Evolutionary conservation across 441 rosid genomes (phyloP).

Genomic region (Melastoma candidum): DNA sequence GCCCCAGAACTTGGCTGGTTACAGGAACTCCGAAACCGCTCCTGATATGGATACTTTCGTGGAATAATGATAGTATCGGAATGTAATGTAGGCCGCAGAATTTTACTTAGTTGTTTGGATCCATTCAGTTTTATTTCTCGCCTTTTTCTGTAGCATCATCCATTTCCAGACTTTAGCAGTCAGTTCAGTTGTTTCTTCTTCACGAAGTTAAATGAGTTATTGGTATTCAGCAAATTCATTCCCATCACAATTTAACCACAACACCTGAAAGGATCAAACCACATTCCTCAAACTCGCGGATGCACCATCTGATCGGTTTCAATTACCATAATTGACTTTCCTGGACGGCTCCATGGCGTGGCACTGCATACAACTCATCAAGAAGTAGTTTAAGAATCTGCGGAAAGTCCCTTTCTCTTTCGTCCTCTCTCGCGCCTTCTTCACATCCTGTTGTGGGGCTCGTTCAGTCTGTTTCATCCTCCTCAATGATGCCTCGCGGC

Average conservation of each 20-base stretch:
- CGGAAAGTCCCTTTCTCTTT: conserved; percentile 25
- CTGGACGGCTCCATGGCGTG: conserved; percentile 75
- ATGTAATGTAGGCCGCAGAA: conserved; percentile 17
- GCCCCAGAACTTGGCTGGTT: conserved; percentile 23
- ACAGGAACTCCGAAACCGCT: conserved; percentile 43
- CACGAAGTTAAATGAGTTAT: too few relatives aligned
- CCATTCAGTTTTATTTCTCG: background rate
- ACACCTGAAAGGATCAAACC: too few relatives aligned
- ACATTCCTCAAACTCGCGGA: too few relatives aligned
- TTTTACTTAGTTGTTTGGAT: background rate
- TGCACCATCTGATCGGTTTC: background rate
- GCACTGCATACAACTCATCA: conserved; percentile 57
- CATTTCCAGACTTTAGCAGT: conserved; percentile 7
- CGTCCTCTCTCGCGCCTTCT: conserved; percentile 11
- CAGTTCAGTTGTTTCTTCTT: background rate
- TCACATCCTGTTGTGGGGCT: conserved; percentile 15
- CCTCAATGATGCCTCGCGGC: conserved; percentile 39
- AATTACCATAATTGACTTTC: conserved; percentile 11
- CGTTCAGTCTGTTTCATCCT: conserved; percentile 17
- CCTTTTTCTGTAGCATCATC: background rate
- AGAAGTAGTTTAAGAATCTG: conserved; percentile 39
- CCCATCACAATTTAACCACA: too few relatives aligned
- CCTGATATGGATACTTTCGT: conserved; percentile 73
- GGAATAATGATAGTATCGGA: conserved; percentile 26
- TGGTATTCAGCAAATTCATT: background rate